Evolutionary conservation across 305 asterid species (phyloP).

Genomic region (Lippia alba): DNA sequence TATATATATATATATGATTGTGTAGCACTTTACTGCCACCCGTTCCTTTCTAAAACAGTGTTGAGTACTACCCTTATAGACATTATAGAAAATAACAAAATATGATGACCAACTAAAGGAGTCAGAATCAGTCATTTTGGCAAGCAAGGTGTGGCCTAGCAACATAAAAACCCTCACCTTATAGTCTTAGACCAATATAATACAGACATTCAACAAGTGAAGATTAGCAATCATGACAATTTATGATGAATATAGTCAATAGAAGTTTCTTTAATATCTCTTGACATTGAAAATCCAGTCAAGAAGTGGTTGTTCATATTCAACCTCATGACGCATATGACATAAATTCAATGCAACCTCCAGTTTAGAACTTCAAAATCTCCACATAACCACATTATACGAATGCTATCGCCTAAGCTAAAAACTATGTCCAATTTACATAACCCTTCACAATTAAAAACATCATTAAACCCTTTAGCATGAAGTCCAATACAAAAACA

Average conservation of each 20-base stretch:
- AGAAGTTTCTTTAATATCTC: not conserved
- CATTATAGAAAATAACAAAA: not conserved
- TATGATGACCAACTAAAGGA: not conserved
- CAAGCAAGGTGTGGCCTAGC: not conserved
- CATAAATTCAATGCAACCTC: not conserved
- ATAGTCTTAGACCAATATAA: not conserved
- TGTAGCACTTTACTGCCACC: not conserved
- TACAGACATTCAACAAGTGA: constrained; percentile 1
- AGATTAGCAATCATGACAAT: constrained; percentile 4
- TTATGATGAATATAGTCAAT: not conserved
- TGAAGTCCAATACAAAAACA: not conserved
- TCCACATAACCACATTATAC: not conserved
- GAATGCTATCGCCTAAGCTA: not conserved
- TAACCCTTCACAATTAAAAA: not conserved
- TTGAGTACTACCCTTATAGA: not conserved
- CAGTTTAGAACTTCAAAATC: not conserved
- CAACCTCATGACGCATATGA: not conserved
- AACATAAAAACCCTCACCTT: not conserved
- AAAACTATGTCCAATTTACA: not conserved
- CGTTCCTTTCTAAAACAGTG: not conserved
- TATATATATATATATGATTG: not conserved
- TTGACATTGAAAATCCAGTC: not conserved
- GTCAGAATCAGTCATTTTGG: not conserved
- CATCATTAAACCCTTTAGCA: not conserved
- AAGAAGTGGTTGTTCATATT: constrained; percentile 13